Percentiles rank a stretch among this genome's conserved stretches.
Evolutionary conservation across 2,329 filamentous ascomycete genomes (phyloP).

Genomic region (Biscogniauxia marginata): DNA sequence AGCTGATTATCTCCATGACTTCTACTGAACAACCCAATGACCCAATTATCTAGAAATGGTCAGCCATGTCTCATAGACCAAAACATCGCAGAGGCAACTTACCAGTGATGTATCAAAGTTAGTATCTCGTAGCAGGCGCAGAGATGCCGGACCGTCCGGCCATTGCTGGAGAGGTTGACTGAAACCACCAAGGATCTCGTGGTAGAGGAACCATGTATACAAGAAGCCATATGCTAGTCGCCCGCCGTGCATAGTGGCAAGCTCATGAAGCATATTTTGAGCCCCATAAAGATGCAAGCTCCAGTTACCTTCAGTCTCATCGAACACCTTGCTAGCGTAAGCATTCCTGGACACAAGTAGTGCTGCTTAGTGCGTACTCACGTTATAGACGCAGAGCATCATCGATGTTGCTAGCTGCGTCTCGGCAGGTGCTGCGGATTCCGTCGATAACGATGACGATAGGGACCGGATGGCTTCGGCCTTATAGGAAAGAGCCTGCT

Average conservation of each 20-base stretch:
- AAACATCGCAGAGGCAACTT: conserved; percentile 6
- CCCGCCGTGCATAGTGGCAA: conserved; percentile 27
- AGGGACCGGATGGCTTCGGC: conserved; percentile 40
- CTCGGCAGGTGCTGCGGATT: conserved; percentile 32
- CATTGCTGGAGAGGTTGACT: conserved; percentile 35
- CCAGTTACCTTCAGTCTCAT: conserved; percentile 47
- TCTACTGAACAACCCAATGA: conserved; percentile 47
- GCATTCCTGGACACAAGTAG: background rate
- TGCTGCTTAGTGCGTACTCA: conserved; percentile 25
- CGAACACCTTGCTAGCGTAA: conserved; percentile 41
- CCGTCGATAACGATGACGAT: conserved; percentile 36
- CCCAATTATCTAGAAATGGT: conserved; percentile 41
- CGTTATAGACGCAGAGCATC: conserved; percentile 52
- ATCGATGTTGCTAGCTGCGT: conserved; percentile 46
- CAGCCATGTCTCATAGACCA: conserved; percentile 1
- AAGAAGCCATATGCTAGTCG: conserved; percentile 38
- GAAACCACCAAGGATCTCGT: conserved; percentile 45
- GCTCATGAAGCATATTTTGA: conserved; percentile 35
- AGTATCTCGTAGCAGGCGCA: conserved; percentile 30
- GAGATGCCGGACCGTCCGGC: conserved; percentile 25
- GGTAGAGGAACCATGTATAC: conserved; percentile 47
- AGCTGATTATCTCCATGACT: conserved; percentile 43
- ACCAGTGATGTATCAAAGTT: conserved; percentile 34
- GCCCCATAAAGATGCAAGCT: conserved; percentile 44
- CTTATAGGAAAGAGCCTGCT: conserved; percentile 43